Evolutionary conservation across 2,329 filamentous ascomycete species (phyloP), one percentile per base, ranked within the genome.

Genomic region (Nigrospora osmanthi): DNA sequence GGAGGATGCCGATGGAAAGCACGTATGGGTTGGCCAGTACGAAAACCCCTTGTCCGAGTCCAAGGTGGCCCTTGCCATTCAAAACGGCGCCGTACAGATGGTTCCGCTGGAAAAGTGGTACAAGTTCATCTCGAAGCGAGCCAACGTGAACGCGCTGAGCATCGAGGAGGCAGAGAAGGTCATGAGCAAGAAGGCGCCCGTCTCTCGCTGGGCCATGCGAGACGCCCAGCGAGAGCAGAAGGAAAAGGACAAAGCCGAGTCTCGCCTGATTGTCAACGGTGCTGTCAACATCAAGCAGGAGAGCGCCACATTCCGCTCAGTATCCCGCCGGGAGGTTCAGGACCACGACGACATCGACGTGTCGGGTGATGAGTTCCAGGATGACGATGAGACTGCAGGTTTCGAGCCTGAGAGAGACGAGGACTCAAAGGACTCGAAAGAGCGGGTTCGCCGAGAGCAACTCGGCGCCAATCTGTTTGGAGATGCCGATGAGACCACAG

Each of bases 51-150:
- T 97, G 34, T 95, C 91, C 0, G 84, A 91, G 56, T 83, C 87
- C 42, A 87, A 89, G 42, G 84, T 94, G 52, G 84, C 94, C 44
- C 77, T 91, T 35, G 76, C 88, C 37, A 84, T 89, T 32, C 77
- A 81, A 34, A 76, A 80, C 11, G 73, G 74, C 2, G 80, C 76
- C 40, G 93, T 95, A 60, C 82, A 83, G 47, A 87, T 97, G 81
- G 75, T 95, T 3, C 94, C 94, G 0, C 68, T 97, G 15, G 91
- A 98, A 65, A 95, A 96, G 59, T 96, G 87, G 83, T 98, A 98
- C 68, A 86, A 81, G 45, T 94, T 95, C 60, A 83, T 78, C 4
- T 76, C 83, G 37, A 91, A 91, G 61, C 86, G 88, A 45, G 59
- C 54, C 1, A 79, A 84, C 11, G 91, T 93, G 59, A 83, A 85